Base-by-base conservation (phyloP, 768 basidiomycete genomes). In the Dentipellis sp. region DNA sequence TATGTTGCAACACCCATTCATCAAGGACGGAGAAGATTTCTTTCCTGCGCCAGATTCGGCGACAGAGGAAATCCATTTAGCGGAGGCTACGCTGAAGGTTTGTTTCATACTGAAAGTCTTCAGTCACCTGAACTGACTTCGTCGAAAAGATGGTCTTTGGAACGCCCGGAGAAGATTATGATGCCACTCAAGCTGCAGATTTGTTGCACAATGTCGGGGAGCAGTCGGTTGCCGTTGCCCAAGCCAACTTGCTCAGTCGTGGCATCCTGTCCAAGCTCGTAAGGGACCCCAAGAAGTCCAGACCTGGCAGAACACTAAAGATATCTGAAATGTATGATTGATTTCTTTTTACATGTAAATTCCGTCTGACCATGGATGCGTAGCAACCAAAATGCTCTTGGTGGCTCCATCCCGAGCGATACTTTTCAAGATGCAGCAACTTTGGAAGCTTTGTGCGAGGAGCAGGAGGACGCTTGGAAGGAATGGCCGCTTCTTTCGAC, bases 401-500 rank as follows among this genome's bases (percentile, higher is more conserved):
- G 83, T 17, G 90, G 91, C 0, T 72, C 76, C 17, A 72, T 91
- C 47, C 68, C 80, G 4, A 71, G 71, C 23, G 86, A 90, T 51
- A 73, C 86, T 19, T 87, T 83, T 63, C 79, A 83, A 58, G 91
- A 93, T 64, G 88, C 91, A 2, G 65, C 72, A 21, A 74, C 80
- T 12, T 67, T 90, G 36, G 83, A 88, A 55, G 81, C 83, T 5
- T 68, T 81, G 12, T 75, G 78, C 21, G 62, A 68, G 22, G 75
- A 75, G 42, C 69, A 76, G 42, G 76, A 77, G 10, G 72, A 76
- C 6, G 74, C 71, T 1, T 87, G 82, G 78, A 78, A 82, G 48
- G 83, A 86, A 54, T 97, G 94, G 93, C 81, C 89, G 0, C 66
- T 91, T 48, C 72, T 86, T 34, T 82, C 90, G 3, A 81, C 81